Base-by-base conservation (phyloP, 2,329 filamentous ascomycete species). In the Ophiostoma angusticollis region DNA sequence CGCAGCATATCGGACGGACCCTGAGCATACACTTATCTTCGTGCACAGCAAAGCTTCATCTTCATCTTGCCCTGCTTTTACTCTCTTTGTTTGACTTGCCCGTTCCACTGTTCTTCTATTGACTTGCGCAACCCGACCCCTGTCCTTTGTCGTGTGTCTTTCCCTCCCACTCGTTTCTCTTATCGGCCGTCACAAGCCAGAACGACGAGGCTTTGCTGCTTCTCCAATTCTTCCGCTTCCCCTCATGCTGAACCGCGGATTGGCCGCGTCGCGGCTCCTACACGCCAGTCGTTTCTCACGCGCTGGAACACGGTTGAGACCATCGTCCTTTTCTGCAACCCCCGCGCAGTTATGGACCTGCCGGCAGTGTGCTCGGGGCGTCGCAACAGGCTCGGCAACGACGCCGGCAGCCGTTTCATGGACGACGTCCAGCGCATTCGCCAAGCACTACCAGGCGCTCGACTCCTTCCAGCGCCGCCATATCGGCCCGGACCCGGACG, bases 401-500 rank as follows among this genome's bases (percentile, higher is more conserved):
- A 23, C 28, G 3, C 12, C n/a, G n/a, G n/a, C 38, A 1, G 21
- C 42, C 12, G 41, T 47, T 9, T 45, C 45, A 2, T 47, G 47
- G 45, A 41, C 45, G 7, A 42, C 45, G 2, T 33, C 41, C 17
- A 42, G 23, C 40, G 42, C 36, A 19, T 34, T 41, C 39, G 45
- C 40, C 31, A 40, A 34, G 55, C 53, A 47, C 44, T 49, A 35
- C 27, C 44, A 37, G 18, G 30, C 52, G 14, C 62, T 74, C 41
- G 74, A 80, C 54, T 74, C 74, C 29, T 93, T 94, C 53, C 69
- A 81, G 40, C 72, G 80, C 42, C 77, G 89, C 35, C 89, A 95
- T 61, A 93, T 95, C 61, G 87, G 87, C 1, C 86, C 86, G 4
- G 78, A 80, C 37, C 68, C 78, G 24, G 63, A 68, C 31, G 78